Evolutionary conservation across 768 basidiomycete genomes (phyloP).

Genomic region (Phallus indusiatus): DNA sequence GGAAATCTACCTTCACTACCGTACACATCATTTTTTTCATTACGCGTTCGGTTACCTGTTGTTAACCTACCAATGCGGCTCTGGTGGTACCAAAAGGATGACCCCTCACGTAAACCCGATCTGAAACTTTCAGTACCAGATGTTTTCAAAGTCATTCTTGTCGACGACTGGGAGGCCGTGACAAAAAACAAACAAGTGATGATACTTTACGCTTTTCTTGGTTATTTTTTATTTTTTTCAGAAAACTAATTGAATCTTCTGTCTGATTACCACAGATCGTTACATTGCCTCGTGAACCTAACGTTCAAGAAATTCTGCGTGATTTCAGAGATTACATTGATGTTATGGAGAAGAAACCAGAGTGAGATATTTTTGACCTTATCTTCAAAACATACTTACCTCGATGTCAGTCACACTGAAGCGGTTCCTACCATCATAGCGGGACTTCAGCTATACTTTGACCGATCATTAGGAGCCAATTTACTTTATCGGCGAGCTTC

Average conservation of each 20-base stretch:
- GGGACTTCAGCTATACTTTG: conserved; percentile 87
- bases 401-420: conserved; percentile 44
- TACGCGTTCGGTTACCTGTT: background rate
- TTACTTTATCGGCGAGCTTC: conserved; percentile 63
- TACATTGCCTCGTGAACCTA: conserved; percentile 69
- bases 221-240: no score
- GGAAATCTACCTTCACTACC: background rate
- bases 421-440: conserved; percentile 71
- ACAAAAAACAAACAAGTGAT: conserved; percentile 87
- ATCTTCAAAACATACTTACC: background rate
- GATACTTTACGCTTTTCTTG: conserved; percentile 10
- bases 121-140: conserved; percentile 89
- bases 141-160: conserved; percentile 75
- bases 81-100: conserved; percentile 44
- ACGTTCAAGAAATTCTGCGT: conserved; percentile 63
- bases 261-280: conserved; percentile 53
- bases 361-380: background rate
- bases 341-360: conserved; percentile 19
- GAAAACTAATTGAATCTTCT: background rate
- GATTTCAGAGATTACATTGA: conserved; percentile 65
- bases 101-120: conserved; percentile 70
- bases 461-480: conserved; percentile 81
- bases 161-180: conserved; percentile 96
- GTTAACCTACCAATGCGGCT: background rate
- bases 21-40: background rate